Conservation (phyloP, 371 early-diverging fungal species). For the Capillidium rhysosporum region DNA sequence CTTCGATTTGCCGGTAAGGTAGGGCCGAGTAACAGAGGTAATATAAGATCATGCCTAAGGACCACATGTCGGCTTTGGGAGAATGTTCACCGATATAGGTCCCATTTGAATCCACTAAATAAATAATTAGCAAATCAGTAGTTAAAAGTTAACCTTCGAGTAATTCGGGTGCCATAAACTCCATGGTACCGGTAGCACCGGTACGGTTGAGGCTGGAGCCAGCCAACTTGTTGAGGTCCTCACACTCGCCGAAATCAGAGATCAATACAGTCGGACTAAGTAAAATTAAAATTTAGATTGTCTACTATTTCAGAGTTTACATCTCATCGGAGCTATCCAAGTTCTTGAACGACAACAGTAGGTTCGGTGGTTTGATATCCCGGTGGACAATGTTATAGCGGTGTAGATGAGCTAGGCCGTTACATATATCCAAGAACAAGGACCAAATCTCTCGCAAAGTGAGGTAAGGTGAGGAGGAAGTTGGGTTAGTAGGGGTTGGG, state of each 20-base stretch:
- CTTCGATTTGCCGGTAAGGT: constrained; percentile 69
- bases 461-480: constrained; percentile 16
- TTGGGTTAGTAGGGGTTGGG: not conserved
- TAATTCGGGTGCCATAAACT: constrained; percentile 86
- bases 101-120: constrained; percentile 29
- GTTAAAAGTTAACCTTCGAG: constrained; percentile 11
- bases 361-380: constrained; percentile 71
- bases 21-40: constrained; percentile 66
- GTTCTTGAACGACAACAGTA: constrained; percentile 30
- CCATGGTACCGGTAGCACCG: constrained; percentile 88
- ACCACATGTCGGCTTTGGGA: constrained; percentile 83
- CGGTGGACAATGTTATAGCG: constrained; percentile 42
- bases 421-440: constrained; percentile 71
- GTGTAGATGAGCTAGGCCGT: constrained; percentile 75
- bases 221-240: constrained; percentile 28
- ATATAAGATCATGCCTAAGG: constrained; percentile 81
- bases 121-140: constrained; percentile 4
- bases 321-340: constrained; percentile 31
- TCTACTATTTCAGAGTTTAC: not conserved
- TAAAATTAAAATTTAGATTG: not conserved
- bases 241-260: constrained; percentile 94
- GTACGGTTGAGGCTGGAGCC: constrained; percentile 42
- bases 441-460: constrained; percentile 51
- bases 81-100: constrained; percentile 50
- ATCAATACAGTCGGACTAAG: constrained; percentile 60